Evolutionary conservation across 2,329 filamentous ascomycete species (phyloP).

Genomic region (Drechslera avenae): DNA sequence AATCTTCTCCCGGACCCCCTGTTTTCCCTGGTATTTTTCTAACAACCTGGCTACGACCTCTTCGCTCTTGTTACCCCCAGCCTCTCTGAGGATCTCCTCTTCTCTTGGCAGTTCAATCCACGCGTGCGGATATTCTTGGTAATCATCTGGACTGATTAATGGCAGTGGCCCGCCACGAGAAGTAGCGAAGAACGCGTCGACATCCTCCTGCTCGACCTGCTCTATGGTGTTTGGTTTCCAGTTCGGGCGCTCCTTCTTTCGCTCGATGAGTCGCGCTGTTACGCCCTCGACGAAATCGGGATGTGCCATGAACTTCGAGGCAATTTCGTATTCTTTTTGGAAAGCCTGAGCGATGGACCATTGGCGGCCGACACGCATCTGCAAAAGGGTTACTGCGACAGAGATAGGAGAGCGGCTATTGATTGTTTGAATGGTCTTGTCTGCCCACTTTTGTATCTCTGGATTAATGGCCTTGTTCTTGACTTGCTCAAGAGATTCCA

Average conservation of each 20-base stretch:
- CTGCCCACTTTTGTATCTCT: conserved; percentile 72
- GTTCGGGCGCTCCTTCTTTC: conserved; percentile 66
- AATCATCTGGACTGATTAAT: conserved; percentile 68
- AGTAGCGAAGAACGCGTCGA: conserved; percentile 70
- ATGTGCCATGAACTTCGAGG: conserved; percentile 84
- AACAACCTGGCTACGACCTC: conserved; percentile 50
- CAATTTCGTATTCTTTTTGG: conserved; percentile 82
- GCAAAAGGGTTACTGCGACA: conserved; percentile 80
- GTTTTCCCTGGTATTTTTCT: conserved; percentile 51
- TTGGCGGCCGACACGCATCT: conserved; percentile 74
- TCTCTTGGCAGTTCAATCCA: conserved; percentile 77
- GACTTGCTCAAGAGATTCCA: conserved; percentile 65
- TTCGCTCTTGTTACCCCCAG: conserved; percentile 40
- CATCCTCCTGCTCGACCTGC: conserved; percentile 63
- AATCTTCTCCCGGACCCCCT: conserved; percentile 63
- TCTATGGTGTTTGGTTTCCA: conserved; percentile 79
- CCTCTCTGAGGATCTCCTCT: conserved; percentile 58
- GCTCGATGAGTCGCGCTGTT: conserved; percentile 75
- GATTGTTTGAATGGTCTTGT: conserved; percentile 76
- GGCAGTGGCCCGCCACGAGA: conserved; percentile 51
- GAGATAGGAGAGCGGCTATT: conserved; percentile 81
- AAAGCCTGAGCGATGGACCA: conserved; percentile 90
- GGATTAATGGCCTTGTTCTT: conserved; percentile 42
- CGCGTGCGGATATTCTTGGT: conserved; percentile 73
- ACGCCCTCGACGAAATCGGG: conserved; percentile 93